Percentiles rank a stretch among this genome's conserved stretches.
Conservation (phyloP, 371 early-diverging fungal species). For the Rozella allomycis region DNA sequence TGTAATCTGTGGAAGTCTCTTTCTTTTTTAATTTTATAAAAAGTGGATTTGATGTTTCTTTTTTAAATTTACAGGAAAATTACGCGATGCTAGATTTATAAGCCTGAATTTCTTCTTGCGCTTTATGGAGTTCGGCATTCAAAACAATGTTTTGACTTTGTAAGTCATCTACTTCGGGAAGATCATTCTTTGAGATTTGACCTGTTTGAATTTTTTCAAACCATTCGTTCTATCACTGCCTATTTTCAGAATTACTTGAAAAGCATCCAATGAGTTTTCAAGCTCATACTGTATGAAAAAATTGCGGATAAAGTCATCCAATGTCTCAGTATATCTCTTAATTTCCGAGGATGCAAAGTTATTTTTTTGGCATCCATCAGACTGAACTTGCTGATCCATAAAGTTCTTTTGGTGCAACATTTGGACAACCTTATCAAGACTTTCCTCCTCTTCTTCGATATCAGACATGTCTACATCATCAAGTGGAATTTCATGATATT, state of each 20-base stretch:
- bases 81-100: constrained; percentile 22
- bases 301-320: no score
- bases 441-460: no score
- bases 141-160: constrained; percentile 20
- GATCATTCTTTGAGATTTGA: constrained; percentile 13
- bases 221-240: constrained; percentile 21
- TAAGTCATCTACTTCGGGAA: constrained; percentile 19
- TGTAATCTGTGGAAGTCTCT: constrained; percentile 32
- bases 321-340: no score
- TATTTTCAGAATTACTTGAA: constrained; percentile 12
- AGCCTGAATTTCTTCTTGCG: constrained; percentile 17
- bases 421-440: no score
- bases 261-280: constrained; percentile 24
- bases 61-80: background rate
- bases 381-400: no score
- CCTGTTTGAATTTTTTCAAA: constrained; percentile 20
- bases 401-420: no score
- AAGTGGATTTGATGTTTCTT: constrained; percentile 21
- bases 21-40: constrained; percentile 25
- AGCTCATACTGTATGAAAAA: no score
- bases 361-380: no score
- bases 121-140: constrained; percentile 15
- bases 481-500: no score
- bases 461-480: no score
- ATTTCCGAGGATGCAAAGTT: no score